These are phyloP conservation scores for Anastatica hierochuntica DNA, from an alignment of 345 rosid species.

Conservation along the genomic window DNA sequence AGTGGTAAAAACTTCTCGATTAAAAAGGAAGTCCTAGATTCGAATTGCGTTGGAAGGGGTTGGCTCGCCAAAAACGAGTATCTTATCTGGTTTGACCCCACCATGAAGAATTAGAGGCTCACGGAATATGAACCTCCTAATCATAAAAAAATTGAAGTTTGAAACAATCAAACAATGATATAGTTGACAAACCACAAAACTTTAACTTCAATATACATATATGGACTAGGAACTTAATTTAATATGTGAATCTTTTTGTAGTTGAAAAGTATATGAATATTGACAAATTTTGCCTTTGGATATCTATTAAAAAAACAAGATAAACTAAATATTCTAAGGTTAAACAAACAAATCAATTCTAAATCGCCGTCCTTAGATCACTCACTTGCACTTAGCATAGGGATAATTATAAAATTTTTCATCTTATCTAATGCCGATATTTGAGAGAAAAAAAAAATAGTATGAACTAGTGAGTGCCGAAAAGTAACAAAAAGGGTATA, in stretches of 20 bases:
- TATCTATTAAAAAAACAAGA: not conserved
- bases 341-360: not conserved
- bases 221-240: not conserved
- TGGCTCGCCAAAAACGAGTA: too few species aligned
- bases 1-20: too few species aligned
- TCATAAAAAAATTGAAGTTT: too few species aligned
- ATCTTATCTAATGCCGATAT: constrained; percentile 6
- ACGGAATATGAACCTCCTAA: too few species aligned
- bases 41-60: too few species aligned
- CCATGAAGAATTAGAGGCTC: too few species aligned
- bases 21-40: too few species aligned
- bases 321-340: constrained; percentile 6
- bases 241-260: constrained; percentile 1
- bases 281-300: not conserved
- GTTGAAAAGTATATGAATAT: not conserved
- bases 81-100: too few species aligned
- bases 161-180: not conserved
- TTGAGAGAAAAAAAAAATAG: not conserved
- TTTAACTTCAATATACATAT: not conserved
- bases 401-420: constrained; percentile 5
- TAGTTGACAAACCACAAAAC: not conserved
- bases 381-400: constrained; percentile 8
- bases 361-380: constrained; percentile 6
- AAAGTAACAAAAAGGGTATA: not conserved
- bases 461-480: constrained; percentile 3